Base-by-base conservation (phyloP, 1,284 basidiomycete species). In the Leccinum pachyderme region DNA sequence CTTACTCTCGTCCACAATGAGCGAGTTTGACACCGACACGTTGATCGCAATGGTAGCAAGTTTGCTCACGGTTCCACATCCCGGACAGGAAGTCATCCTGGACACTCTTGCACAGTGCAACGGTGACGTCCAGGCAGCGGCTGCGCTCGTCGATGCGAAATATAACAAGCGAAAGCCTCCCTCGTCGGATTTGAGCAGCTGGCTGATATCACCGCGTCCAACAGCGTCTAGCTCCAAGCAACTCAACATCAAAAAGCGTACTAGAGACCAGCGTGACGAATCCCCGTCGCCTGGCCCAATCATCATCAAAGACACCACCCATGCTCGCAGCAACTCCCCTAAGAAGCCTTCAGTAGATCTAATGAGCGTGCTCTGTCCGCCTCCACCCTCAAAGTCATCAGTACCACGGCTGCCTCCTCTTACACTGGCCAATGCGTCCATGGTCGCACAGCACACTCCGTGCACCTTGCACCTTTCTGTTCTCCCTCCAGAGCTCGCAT, bases 391-490 rank as follows among this genome's bases (percentile, higher is more conserved):
- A 45, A 63, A 75, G 59, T 63, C 74, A 63, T 65, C 68, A 57
- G 52, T 70, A 44, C 71, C 74, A 47, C 74, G 75, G 62, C 63
- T 81, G 54, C 76, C 79, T 41, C 81, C 89, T 52, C 61, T 93
- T 57, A 77, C 75, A 50, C 74, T 88, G 35, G 67, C 77, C 52
- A 80, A 73, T 57, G 80, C 86, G 54, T 68, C 79, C 53, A 73
- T 91, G 74, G 77, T 93, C 49, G 74, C 84, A 60, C 65, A 87
- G 67, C 78, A 90, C 72, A 85, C 82, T 0, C 89, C 92, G 0
- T 93, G 91, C 64, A 92, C 91, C 1, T 70, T 89, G 37, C 85
- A 91, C 67, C 71, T 75, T 18, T 86, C 86, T 27, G 67, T 87
- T 29, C 76, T 92, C 5, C 87, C 89, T 6, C 78, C 81, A 4